These are phyloP conservation scores for Coemansia sp. DNA, from an alignment of 192 early-diverging fungal species.

Conservation along the genomic window DNA sequence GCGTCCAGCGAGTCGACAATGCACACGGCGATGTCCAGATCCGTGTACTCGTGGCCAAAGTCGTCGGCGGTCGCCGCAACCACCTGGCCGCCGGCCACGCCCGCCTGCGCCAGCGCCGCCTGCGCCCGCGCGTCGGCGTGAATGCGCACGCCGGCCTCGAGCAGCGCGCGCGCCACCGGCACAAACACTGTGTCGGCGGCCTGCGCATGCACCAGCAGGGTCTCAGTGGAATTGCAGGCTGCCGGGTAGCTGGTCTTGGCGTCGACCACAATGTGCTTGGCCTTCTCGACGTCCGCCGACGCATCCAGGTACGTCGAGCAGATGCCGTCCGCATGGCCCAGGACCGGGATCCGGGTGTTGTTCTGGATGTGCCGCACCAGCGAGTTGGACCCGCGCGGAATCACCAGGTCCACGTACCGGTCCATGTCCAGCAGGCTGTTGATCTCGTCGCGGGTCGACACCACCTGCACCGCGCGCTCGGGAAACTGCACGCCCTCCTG, in stretches of 20 bases:
- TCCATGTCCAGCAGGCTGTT: constrained; percentile 79
- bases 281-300: constrained; percentile 72
- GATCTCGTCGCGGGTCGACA: constrained; percentile 88
- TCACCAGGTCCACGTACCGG: constrained; percentile 90
- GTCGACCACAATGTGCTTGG: constrained; percentile 78
- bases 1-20: constrained; percentile 67
- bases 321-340: constrained; percentile 98
- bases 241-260: constrained; percentile 93
- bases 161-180: constrained; percentile 57
- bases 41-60: constrained; percentile 89
- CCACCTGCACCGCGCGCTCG: constrained; percentile 74
- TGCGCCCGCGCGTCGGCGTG: constrained; percentile 57
- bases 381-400: constrained; percentile 89
- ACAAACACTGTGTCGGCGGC: constrained; percentile 48
- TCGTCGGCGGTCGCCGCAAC: constrained; percentile 52
- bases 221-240: constrained; percentile 94
- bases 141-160: constrained; percentile 58
- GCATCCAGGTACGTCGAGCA: constrained; percentile 90
- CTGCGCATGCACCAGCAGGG: constrained; percentile 76
- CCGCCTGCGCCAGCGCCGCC: constrained; percentile 29
- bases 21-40: constrained; percentile 77
- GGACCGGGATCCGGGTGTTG: constrained; percentile 96
- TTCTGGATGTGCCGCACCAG: constrained; percentile 89
- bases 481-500: constrained; percentile 53
- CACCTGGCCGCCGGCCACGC: constrained; percentile 7